Base-by-base conservation (phyloP, 176 grass and related monocot genomes). In the Oryza meridionalis region DNA sequence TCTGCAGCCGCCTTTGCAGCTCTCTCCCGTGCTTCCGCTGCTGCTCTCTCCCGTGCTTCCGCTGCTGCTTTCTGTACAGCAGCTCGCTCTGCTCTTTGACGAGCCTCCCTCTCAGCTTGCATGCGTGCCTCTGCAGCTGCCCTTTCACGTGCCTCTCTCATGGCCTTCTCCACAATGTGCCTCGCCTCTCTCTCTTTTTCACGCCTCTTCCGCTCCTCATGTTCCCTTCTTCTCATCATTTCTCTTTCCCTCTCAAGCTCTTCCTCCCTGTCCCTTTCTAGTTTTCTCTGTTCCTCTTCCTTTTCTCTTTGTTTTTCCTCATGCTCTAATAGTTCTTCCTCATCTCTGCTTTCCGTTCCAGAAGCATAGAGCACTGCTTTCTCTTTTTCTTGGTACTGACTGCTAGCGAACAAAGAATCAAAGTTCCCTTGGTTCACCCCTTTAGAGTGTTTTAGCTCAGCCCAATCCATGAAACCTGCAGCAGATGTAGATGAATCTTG, bases 41-140 rank as follows among this genome's bases (percentile, higher is more conserved):
- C 89, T 76, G 89, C 89, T 80, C 84, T 90, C 71, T 80, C 84
- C 55, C 89, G 80, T 76, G 89, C 89, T 74, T 90, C 89, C 76
- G 80, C 76, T 29, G 89, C 8, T 32, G 50, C 89, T 47, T 47
- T 90, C 84, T 86, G 80, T 16, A 90, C 84, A 63, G 88, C 88
- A 83, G 84, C 89, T 76, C 84, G 76, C 27, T 90, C 88, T 43
- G 69, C 68, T 65, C 80, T 81, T 69, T 42, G 79, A 8, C 69
- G 75, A 26, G 89, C 67, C 77, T 80, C 84, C 76, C 32, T 90
- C 80, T 87, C 88, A 83, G 88, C 88, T 80, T 50, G 85, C 26
- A 49, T 26, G 38, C 50, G 80, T 26, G 88, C 88, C 78, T 90
- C 88, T 45, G 76, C 51, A 84, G 76, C 64, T 25, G 89, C 80